Evolutionary conservation across 805 yeast genomes (phyloP).

Genomic region (Ogataea populi-albae): DNA sequence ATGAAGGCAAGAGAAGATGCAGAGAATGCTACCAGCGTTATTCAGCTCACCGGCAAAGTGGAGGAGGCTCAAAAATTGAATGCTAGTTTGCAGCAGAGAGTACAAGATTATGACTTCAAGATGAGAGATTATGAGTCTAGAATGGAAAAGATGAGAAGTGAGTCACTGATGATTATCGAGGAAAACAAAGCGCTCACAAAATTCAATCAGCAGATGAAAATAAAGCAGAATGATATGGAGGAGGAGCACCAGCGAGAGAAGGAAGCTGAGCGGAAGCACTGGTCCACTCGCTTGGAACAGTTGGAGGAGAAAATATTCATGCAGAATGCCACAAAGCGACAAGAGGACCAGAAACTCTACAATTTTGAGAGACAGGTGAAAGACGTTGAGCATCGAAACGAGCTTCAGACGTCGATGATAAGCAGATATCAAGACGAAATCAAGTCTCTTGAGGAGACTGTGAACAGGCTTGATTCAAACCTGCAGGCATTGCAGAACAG

Average conservation of each 20-base stretch:
- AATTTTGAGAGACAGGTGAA: conserved; percentile 51
- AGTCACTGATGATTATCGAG: conserved; percentile 55
- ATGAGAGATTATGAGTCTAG: conserved; percentile 25
- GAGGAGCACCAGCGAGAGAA: conserved; percentile 50
- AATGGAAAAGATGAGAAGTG: conserved; percentile 44
- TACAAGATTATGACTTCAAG: conserved; percentile 22
- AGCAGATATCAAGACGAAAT: conserved; percentile 58
- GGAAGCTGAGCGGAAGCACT: conserved; percentile 47
- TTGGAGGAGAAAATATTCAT: conserved; percentile 50
- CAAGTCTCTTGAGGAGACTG: conserved; percentile 49
- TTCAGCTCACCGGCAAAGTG: conserved; percentile 34
- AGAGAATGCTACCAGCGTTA: conserved; percentile 27
- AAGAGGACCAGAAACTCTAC: conserved; percentile 49
- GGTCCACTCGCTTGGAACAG: conserved; percentile 54
- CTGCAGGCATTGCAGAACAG: conserved; percentile 41
- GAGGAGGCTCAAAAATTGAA: conserved; percentile 33
- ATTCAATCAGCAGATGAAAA: conserved; percentile 48
- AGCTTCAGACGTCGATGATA: conserved; percentile 48
- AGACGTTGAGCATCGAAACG: conserved; percentile 50
- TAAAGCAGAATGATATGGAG: conserved; percentile 45
- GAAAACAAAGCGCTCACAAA: conserved; percentile 65
- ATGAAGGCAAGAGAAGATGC: conserved; percentile 32
- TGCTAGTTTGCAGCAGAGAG: conserved; percentile 29
- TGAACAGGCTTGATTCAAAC: conserved; percentile 43
- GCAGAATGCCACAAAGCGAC: conserved; percentile 47